These are phyloP conservation scores for Lyophyllum atratum DNA, from an alignment of 768 basidiomycete genomes.

Conservation along the genomic window DNA sequence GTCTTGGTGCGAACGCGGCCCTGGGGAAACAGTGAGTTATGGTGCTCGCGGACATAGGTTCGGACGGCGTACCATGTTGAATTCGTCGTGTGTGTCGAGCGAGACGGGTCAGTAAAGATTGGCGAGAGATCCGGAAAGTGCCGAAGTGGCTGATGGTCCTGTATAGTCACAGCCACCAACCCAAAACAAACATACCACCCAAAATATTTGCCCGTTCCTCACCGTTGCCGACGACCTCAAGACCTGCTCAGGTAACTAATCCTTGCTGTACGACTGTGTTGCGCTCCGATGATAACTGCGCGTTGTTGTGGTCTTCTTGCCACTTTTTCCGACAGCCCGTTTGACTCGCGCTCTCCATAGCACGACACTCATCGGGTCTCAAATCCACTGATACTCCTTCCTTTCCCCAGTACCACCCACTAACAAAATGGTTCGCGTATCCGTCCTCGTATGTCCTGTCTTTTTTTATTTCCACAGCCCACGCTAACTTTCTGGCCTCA, in stretches of 20 bases:
- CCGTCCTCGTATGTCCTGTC: slow-evolving; percentile 72
- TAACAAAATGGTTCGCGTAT: slow-evolving; percentile 82
- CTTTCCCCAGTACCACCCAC: slow-evolving; percentile 16
- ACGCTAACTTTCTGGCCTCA: slow-evolving; percentile 18
- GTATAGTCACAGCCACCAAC: slow-evolving; percentile 37
- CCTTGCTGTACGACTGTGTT: slow-evolving; percentile 19
- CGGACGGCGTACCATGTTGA: slow-evolving; percentile 54
- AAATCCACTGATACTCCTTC: slow-evolving; percentile 35
- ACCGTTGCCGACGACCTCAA: slow-evolving; percentile 23
- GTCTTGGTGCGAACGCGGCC: slow-evolving; percentile 99
- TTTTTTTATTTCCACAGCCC: neutral
- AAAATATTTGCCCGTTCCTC: slow-evolving; percentile 1
- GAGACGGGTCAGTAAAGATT: neutral
- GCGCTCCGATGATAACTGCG: slow-evolving; percentile 23
- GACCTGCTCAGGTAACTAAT: slow-evolving; percentile 46
- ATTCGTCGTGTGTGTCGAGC: slow-evolving; percentile 25
- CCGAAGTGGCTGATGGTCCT: slow-evolving; percentile 44
- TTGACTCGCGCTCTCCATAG: slow-evolving; percentile 83
- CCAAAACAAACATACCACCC: slow-evolving; percentile 14
- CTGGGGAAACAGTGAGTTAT: slow-evolving; percentile 40
- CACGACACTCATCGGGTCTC: slow-evolving; percentile 83
- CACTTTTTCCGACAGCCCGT: slow-evolving; percentile 38
- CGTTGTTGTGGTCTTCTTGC: slow-evolving; percentile 10
- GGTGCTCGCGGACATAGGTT: neutral
- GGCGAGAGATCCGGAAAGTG: slow-evolving; percentile 25